Conservation (phyloP, 257 asterid genomes). For the Anisodus acutangulus region DNA sequence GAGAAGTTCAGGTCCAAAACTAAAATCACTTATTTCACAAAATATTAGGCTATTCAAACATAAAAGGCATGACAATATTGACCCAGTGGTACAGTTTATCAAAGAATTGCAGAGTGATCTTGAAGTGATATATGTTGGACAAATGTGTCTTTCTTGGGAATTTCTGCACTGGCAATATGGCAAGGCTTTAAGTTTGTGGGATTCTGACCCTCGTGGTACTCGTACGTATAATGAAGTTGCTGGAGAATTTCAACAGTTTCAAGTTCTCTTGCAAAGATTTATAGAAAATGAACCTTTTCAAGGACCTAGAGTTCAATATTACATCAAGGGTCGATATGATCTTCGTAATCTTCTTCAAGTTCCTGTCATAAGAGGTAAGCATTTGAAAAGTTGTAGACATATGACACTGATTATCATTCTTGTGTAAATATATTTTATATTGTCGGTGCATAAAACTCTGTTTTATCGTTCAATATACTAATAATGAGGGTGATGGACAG, state of each 20-base stretch:
- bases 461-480: neutral
- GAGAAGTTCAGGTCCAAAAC: conserved; percentile 52
- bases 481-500: conserved; percentile 43
- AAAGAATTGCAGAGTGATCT: conserved; percentile 79
- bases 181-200: conserved; percentile 77
- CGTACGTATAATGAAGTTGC: conserved; percentile 83
- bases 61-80: conserved; percentile 59
- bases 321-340: conserved; percentile 66
- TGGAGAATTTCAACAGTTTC: conserved; percentile 88
- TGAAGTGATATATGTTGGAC: conserved; percentile 89
- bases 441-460: neutral
- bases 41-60: conserved; percentile 62
- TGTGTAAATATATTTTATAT: neutral
- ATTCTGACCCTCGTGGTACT: conserved; percentile 58
- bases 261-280: conserved; percentile 84
- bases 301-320: conserved; percentile 67
- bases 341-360: conserved; percentile 86
- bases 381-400: too few species aligned
- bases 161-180: conserved; percentile 84
- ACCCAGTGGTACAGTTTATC: conserved; percentile 75
- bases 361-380: conserved; percentile 76
- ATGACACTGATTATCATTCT: too few species aligned
- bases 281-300: conserved; percentile 83
- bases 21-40: conserved; percentile 63
- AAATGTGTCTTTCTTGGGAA: conserved; percentile 96